Base-by-base conservation (phyloP, 192 early-diverging fungal genomes). In the Rhizoclosmatium sp. region DNA sequence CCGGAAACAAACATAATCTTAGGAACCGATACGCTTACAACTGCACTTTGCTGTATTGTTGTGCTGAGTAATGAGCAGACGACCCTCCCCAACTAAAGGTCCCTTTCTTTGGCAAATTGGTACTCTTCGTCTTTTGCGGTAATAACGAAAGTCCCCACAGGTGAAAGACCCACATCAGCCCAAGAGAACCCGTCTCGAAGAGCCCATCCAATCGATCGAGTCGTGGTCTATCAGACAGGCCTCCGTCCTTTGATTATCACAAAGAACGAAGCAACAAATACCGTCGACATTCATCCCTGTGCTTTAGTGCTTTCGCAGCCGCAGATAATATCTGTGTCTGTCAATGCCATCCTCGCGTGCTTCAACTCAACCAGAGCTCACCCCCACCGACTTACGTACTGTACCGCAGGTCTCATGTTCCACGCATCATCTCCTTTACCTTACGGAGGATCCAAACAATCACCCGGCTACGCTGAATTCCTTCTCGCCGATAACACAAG, bases 391-490 rank as follows among this genome's bases (percentile, higher is more conserved):
- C 23, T 62, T 40, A 40, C 21, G 7, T 62, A 62, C 21, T 19
- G 21, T 7, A 4, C 21, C 10, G 60, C 60, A 19, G 60, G 60
- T 19, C 19, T 5, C 4, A 7, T 62, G 60, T 62, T 62, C 39
- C 21, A 7, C 21, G 9, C 60, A 9, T 5, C 19, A 19, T 5
- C 21, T 40, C 60, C 60, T 7, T 21, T 0, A 12, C 60, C 60
- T 0, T 62, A 19, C 1, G 60, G 60, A 23, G 60, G 60, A 40
- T 19, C 60, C 21, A 5, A 7, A 40, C 4, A 19, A 21, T 21
- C 9, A 7, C 70, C 70, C 2, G 70, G 70, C 12, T 71, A 71
- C 39, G 23, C 44, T 9, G 49, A 71, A 12, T 71, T 71, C 40
- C 19, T 47, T 12, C 44, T 40, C 40, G 54, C 14, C 21, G 47